A percentile compares a stretch with the other conserved stretches of the same genome.
Conservation (phyloP, 768 basidiomycete species). For the Chalciporus pseudorubinellus region DNA sequence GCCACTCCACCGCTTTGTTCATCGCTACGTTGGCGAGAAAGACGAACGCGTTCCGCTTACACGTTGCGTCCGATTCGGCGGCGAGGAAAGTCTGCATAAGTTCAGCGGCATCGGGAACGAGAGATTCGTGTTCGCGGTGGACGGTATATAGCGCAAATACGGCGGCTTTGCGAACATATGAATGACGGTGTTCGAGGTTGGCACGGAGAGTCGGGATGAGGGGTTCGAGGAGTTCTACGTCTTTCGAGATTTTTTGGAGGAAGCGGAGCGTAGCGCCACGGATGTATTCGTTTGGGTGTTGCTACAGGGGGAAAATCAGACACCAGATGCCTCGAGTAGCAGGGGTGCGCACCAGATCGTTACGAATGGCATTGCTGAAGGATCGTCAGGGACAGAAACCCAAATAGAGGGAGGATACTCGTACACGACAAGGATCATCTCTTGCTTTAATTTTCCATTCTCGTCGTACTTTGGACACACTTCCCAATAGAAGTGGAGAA, state of each 20-base stretch:
- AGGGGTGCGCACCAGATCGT: slow-evolving; percentile 75
- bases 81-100: slow-evolving; percentile 94
- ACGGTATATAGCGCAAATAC: slow-evolving; percentile 95
- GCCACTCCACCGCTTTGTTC: slow-evolving; percentile 89
- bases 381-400: slow-evolving; percentile 7
- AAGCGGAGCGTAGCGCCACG: slow-evolving; percentile 96
- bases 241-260: slow-evolving; percentile 92
- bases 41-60: slow-evolving; percentile 96
- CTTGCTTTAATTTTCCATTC: slow-evolving; percentile 95
- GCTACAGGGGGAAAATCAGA: slow-evolving; percentile 44
- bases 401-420: slow-evolving; percentile 33
- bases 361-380: slow-evolving; percentile 89
- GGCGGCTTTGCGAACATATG: slow-evolving; percentile 97
- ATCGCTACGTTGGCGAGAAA: slow-evolving; percentile 86
- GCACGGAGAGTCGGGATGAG: slow-evolving; percentile 90
- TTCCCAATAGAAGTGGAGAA: slow-evolving; percentile 95
- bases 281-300: slow-evolving; percentile 99
- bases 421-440: slow-evolving; percentile 99
- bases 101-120: slow-evolving; percentile 95
- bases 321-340: background rate
- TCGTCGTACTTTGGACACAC: slow-evolving; percentile 98
- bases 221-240: slow-evolving; percentile 92
- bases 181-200: slow-evolving; percentile 96
- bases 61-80: slow-evolving; percentile 93
- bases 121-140: slow-evolving; percentile 89